phyloP scores from a whole-genome alignment of 306 rosid species.

The Quercus alba region DNA sequence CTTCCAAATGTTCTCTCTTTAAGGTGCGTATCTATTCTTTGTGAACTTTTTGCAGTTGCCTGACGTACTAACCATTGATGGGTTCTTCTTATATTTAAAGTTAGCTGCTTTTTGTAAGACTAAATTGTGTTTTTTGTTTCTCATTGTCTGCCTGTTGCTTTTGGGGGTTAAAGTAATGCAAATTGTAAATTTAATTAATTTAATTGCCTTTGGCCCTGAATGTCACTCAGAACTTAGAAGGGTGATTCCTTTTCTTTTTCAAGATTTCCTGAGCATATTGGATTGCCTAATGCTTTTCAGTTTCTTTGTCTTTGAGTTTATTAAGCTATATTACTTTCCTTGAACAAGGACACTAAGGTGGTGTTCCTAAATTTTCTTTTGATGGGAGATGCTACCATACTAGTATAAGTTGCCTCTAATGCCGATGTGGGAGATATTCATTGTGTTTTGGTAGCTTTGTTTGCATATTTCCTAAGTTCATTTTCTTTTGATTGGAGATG shows the following conservation, averaged over 20 bases:
- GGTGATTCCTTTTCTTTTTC: background rate
- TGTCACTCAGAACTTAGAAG: background rate
- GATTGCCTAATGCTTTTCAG: background rate
- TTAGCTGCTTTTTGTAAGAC: conserved; percentile 2
- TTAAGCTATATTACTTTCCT: background rate
- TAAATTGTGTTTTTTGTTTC: background rate
- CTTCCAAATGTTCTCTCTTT: background rate
- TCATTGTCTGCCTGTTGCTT: background rate
- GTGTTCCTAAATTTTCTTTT: background rate
- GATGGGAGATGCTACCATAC: background rate
- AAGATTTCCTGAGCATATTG: background rate
- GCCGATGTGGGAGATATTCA: background rate
- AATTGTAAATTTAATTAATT: background rate
- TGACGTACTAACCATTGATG: background rate
- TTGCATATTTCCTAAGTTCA: background rate
- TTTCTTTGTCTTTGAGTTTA: background rate
- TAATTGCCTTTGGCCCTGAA: background rate
- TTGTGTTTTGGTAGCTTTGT: background rate
- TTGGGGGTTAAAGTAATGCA: background rate
- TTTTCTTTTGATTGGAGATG: background rate
- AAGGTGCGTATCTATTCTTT: background rate
- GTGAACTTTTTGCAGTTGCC: conserved; percentile 9
- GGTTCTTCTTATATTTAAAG: background rate
- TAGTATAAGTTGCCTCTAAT: background rate
- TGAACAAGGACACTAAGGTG: background rate